These are phyloP conservation scores for Zelopaecilomyces penicillatus DNA, from an alignment of 2,329 filamentous ascomycete species.

Conservation along the genomic window DNA sequence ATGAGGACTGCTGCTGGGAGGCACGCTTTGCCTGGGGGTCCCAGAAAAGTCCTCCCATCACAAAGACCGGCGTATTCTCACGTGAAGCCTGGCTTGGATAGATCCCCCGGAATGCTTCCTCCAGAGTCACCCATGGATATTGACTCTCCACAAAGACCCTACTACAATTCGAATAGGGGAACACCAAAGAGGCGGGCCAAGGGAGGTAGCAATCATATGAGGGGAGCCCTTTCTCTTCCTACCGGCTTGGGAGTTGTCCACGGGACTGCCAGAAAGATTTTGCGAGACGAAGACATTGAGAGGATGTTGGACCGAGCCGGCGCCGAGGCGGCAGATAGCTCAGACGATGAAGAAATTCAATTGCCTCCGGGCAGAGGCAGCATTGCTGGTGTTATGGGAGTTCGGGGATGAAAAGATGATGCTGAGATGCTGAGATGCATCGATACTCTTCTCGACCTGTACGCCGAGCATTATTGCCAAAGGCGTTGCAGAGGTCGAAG, in stretches of 20 bases:
- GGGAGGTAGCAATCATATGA: conserved; percentile 27
- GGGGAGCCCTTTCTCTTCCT: conserved; percentile 39
- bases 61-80: conserved; percentile 33
- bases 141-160: conserved; percentile 26
- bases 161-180: conserved; percentile 20
- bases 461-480: background rate
- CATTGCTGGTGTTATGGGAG: conserved; percentile 21
- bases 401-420: conserved; percentile 4
- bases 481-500: too few species aligned
- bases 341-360: conserved; percentile 50
- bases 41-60: conserved; percentile 44
- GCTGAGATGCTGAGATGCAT: too few species aligned
- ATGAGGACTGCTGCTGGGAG: conserved; percentile 14
- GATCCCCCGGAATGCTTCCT: conserved; percentile 29
- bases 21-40: conserved; percentile 38
- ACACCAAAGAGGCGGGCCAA: conserved; percentile 37
- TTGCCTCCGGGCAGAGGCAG: conserved; percentile 30
- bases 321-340: conserved; percentile 42
- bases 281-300: conserved; percentile 50
- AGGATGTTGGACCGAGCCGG: conserved; percentile 47
- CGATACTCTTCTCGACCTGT: background rate
- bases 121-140: conserved; percentile 40
- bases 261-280: conserved; percentile 26
- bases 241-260: conserved; percentile 36
- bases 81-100: conserved; percentile 42